Evolutionary conservation across 495 filamentous ascomycete species (phyloP).

Genomic region (Amorphotheca resinae): DNA sequence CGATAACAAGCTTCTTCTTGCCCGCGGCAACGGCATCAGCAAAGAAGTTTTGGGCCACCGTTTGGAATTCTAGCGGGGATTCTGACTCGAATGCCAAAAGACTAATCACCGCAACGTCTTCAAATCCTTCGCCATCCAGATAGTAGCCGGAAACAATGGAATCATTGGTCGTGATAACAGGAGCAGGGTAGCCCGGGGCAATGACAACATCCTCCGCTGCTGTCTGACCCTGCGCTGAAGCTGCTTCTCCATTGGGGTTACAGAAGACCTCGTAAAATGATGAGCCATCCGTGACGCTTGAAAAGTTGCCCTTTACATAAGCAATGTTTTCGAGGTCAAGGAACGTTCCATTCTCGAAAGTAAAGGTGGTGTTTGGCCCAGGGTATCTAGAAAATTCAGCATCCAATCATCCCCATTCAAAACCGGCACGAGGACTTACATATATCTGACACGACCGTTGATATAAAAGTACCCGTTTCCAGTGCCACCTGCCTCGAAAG

Average conservation of each 20-base stretch:
- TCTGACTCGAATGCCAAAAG: constrained; percentile 15
- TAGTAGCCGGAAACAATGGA: constrained; percentile 31
- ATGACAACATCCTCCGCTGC: constrained; percentile 7
- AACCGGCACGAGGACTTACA: background rate
- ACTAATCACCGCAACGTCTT: constrained; percentile 19
- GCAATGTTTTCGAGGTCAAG: constrained; percentile 27
- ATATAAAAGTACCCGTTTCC: constrained; percentile 24
- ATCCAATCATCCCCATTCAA: background rate
- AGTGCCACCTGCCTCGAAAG: constrained; percentile 19
- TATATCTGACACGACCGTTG: constrained; percentile 13
- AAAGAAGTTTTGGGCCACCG: constrained; percentile 13
- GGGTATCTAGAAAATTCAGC: constrained; percentile 25
- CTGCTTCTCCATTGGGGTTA: constrained; percentile 8
- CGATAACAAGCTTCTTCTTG: constrained; percentile 25
- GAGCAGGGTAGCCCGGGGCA: constrained; percentile 35
- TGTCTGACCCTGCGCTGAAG: constrained; percentile 8
- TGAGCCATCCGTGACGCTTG: constrained; percentile 25
- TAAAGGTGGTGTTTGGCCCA: constrained; percentile 27
- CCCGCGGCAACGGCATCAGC: constrained; percentile 10
- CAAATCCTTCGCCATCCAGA: constrained; percentile 11
- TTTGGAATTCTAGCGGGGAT: constrained; percentile 12
- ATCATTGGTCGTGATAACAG: constrained; percentile 30
- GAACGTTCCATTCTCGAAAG: constrained; percentile 31
- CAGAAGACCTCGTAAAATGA: constrained; percentile 28
- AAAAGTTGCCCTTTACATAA: constrained; percentile 22